Percentiles rank a stretch among this genome's conserved stretches.
These are phyloP conservation scores for Sarocladium kiliense DNA, from an alignment of 2,329 filamentous ascomycete genomes.

Conservation along the genomic window DNA sequence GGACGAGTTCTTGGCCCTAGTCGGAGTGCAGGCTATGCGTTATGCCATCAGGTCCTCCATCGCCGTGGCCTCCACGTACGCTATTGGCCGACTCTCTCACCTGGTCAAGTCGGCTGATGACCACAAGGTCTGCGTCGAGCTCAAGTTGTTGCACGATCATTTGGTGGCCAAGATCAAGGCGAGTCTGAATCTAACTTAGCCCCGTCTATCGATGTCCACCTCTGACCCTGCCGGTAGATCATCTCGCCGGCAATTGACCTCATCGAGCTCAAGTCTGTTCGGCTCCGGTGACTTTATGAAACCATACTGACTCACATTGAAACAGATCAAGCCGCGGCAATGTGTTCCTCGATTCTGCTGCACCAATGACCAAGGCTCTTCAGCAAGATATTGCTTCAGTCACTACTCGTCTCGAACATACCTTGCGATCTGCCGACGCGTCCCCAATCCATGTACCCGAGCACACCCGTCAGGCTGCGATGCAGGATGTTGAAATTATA, in stretches of 20 bases:
- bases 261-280: conserved; percentile 71
- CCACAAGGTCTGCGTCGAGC: conserved; percentile 59
- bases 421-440: neutral
- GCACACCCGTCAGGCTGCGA: conserved; percentile 46
- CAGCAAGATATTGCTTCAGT: conserved; percentile 78
- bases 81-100: conserved; percentile 74
- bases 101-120: conserved; percentile 75
- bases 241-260: conserved; percentile 88
- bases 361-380: conserved; percentile 75
- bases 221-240: conserved; percentile 45
- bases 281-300: conserved; percentile 31
- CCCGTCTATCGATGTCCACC: neutral
- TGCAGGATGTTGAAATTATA: conserved; percentile 50
- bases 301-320: neutral
- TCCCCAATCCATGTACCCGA: conserved; percentile 10
- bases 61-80: conserved; percentile 77
- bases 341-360: conserved; percentile 70
- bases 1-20: conserved; percentile 57
- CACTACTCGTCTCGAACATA: conserved; percentile 63
- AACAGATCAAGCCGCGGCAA: conserved; percentile 49
- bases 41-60: conserved; percentile 88
- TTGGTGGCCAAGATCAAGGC: conserved; percentile 84
- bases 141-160: conserved; percentile 65
- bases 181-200: conserved; percentile 13
- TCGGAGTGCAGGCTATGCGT: conserved; percentile 73